Percentiles rank a stretch among this genome's conserved stretches.
These are phyloP conservation scores for Ogataea zsoltii DNA, from an alignment of 805 yeast genomes.

Conservation along the genomic window DNA sequence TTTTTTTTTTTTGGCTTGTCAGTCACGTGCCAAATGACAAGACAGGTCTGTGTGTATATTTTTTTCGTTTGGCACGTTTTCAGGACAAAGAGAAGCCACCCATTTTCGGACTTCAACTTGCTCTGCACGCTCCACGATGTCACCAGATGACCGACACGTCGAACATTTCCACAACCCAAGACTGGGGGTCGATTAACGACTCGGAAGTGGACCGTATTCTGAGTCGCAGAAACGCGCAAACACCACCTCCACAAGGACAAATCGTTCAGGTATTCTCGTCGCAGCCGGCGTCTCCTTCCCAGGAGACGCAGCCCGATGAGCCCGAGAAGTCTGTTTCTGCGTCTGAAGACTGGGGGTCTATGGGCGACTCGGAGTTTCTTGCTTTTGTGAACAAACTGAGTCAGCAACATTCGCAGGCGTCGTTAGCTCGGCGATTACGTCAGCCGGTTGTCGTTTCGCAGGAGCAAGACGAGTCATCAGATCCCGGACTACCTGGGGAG, in stretches of 20 bases:
- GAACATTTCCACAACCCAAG: slow-evolving; percentile 30
- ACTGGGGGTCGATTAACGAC: slow-evolving; percentile 34
- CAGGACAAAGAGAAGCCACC: too few relatives aligned
- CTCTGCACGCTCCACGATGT: too few relatives aligned
- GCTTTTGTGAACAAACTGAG: slow-evolving; percentile 37
- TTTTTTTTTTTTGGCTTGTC: too few relatives aligned
- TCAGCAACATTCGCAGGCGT: slow-evolving; percentile 22
- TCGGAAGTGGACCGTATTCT: slow-evolving; percentile 20
- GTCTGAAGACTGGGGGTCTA: slow-evolving; percentile 35
- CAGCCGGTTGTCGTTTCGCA: slow-evolving; percentile 15
- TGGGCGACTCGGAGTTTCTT: slow-evolving; percentile 41
- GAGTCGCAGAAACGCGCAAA: slow-evolving; percentile 3
- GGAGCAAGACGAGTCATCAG: slow-evolving; percentile 6
- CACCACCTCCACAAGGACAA: background rate
- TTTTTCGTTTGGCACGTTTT: too few relatives aligned
- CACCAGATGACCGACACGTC: slow-evolving; percentile 12
- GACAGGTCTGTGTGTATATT: too few relatives aligned
- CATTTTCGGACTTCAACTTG: too few relatives aligned
- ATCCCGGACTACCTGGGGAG: background rate
- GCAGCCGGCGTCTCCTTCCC: slow-evolving; percentile 14
- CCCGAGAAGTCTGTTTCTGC: background rate
- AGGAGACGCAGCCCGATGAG: slow-evolving; percentile 12
- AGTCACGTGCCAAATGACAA: too few relatives aligned
- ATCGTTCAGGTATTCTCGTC: slow-evolving; percentile 13
- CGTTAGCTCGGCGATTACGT: background rate